Evolutionary conservation across 2,329 filamentous ascomycete species (phyloP).

Genomic region (Colletotrichum sp.): DNA sequence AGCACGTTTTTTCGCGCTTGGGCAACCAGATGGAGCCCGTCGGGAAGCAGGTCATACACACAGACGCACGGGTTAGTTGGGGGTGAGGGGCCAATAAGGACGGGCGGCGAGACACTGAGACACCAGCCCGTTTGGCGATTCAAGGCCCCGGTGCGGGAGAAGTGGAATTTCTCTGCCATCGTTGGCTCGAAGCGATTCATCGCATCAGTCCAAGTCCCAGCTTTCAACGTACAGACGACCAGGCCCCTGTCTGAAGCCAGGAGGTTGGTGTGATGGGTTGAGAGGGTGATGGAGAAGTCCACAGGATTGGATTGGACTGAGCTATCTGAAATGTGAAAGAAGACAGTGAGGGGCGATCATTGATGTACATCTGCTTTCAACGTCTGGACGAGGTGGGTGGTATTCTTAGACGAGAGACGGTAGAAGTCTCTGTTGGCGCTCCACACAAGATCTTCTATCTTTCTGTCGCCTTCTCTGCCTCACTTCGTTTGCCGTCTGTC

Average conservation of each 20-base stretch:
- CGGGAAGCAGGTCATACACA: slow-evolving; percentile 8
- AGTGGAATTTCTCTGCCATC: slow-evolving; percentile 6
- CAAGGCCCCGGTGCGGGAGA: slow-evolving; percentile 8
- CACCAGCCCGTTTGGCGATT: slow-evolving; percentile 22
- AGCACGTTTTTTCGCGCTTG: slow-evolving; percentile 1
- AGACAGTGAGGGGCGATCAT: neutral
- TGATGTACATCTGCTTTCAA: neutral
- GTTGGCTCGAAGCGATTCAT: slow-evolving; percentile 1
- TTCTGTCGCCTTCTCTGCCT: neutral
- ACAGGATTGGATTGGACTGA: slow-evolving; percentile 1
- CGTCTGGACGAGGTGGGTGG: neutral
- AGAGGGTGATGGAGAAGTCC: neutral
- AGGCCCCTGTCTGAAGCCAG: neutral
- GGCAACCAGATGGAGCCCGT: neutral
- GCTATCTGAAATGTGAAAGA: neutral
- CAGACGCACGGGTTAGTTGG: neutral
- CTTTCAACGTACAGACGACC: neutral
- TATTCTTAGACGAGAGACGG: neutral
- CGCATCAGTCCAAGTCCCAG: neutral
- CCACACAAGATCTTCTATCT: neutral
- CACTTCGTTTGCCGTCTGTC: neutral
- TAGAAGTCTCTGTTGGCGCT: neutral
- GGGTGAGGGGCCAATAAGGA: slow-evolving; percentile 1
- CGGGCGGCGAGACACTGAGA: slow-evolving; percentile 19
- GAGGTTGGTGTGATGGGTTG: neutral